Evolutionary conservation across 805 yeast species (phyloP).

Genomic region (Alloascoidea africana): DNA sequence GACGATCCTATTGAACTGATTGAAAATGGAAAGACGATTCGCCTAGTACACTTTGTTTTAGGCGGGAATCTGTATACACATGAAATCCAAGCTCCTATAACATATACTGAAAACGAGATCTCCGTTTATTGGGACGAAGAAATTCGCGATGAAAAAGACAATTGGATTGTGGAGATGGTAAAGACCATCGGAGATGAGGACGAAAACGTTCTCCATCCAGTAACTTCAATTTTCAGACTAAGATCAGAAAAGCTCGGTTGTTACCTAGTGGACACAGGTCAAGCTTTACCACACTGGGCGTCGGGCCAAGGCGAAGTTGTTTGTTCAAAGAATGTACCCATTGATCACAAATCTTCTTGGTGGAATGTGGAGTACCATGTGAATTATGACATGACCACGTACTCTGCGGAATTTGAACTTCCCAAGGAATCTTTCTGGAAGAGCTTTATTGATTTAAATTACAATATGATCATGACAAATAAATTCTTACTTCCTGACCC

Average conservation of each 20-base stretch:
- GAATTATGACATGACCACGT: constrained; percentile 29
- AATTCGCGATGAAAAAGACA: constrained; percentile 67
- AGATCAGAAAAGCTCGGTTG: constrained; percentile 58
- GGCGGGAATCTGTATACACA: constrained; percentile 78
- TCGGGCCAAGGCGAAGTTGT: constrained; percentile 94
- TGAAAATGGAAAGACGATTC: constrained; percentile 47
- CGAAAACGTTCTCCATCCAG: no score
- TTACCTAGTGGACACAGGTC: constrained; percentile 75
- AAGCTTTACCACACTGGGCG: constrained; percentile 86
- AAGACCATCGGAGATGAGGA: constrained; percentile 47
- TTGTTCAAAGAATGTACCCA: constrained; percentile 35
- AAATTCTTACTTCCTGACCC: constrained; percentile 69
- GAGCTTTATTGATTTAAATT: constrained; percentile 59
- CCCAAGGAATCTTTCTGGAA: constrained; percentile 41
- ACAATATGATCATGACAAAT: constrained; percentile 74
- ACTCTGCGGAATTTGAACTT: constrained; percentile 20
- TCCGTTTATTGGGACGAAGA: constrained; percentile 70
- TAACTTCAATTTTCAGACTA: constrained; percentile 72
- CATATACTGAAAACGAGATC: constrained; percentile 59
- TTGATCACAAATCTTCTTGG: constrained; percentile 51
- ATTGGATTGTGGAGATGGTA: constrained; percentile 81
- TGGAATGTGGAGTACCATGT: constrained; percentile 70
- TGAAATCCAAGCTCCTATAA: constrained; percentile 57
- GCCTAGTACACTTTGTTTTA: constrained; percentile 58
- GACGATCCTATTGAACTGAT: constrained; percentile 19